phyloP scores from a whole-genome alignment of 306 rosid genomes.

The Cucurbita argyrosperma region DNA sequence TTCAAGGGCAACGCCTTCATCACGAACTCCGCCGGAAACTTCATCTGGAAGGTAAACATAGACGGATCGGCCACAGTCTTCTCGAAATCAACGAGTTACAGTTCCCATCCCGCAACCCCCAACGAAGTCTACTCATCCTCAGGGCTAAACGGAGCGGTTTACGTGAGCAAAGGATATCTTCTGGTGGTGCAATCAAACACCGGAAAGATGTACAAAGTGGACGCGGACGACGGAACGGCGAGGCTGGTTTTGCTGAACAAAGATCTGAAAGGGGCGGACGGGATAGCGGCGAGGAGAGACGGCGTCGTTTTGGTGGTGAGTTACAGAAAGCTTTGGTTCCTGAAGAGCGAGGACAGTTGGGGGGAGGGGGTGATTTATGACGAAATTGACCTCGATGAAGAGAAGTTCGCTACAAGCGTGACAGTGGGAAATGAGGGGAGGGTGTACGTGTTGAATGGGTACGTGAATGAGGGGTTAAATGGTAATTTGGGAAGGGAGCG shows the following conservation, averaged over 20 bases:
- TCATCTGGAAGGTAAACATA: constrained; percentile 59
- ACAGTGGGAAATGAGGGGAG: constrained; percentile 29
- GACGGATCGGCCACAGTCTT: constrained; percentile 47
- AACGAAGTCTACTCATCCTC: constrained; percentile 16
- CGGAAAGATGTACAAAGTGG: constrained; percentile 70
- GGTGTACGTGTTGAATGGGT: constrained; percentile 52
- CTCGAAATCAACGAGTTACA: constrained; percentile 39
- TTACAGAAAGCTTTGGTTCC: constrained; percentile 28
- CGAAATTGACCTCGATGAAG: constrained; percentile 39
- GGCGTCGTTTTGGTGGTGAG: constrained; percentile 73
- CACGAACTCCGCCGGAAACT: constrained; percentile 48
- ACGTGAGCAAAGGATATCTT: constrained; percentile 57
- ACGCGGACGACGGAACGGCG: constrained; percentile 42
- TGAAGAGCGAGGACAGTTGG: constrained; percentile 64
- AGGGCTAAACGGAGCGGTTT: constrained; percentile 63
- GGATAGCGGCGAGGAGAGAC: constrained; percentile 34
- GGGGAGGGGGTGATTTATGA: constrained; percentile 40
- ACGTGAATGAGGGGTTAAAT: constrained; percentile 25
- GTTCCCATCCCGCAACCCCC: constrained; percentile 21
- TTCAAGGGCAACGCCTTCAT: constrained; percentile 68
- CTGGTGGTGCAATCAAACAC: constrained; percentile 67
- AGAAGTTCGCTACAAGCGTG: constrained; percentile 49
- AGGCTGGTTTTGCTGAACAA: constrained; percentile 30
- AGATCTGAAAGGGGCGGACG: constrained; percentile 41
- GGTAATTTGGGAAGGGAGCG: constrained; percentile 34